Evolutionary conservation across 305 asterid genomes (phyloP), one percentile per base, ranked within the genome.

Genomic region (Petunia hybrid): DNA sequence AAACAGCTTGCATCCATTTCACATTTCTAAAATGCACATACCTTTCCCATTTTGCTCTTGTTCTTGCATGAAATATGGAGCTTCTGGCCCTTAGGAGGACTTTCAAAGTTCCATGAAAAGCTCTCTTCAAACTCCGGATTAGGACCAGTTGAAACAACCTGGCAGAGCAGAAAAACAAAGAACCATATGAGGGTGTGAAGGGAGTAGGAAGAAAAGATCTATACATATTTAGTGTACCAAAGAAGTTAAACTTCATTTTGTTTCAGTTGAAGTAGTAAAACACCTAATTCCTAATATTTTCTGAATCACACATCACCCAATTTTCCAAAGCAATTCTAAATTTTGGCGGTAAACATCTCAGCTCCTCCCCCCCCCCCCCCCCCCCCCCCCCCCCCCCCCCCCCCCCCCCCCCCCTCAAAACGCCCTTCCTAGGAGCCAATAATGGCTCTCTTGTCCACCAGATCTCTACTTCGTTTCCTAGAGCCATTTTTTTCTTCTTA

Each of bases 21-120:
- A 63, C 5, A 70, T n/a, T 2, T 55, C 35, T 41, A 59, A 46
- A 83, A 53, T 69, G 6, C 22, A 60, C 31, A 68, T 84, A 94
- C 98, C 98, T 95, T 95, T 69, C 99, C 99, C 98, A 95, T 91
- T 85, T 95, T 95, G 95, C 98, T 95, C 94, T 95, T 93, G 86
- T 95, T 95, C 92, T 95, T 95, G 98, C 99, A 95, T 46, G 99
- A 95, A 81, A 95, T 95, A 86, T 94, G 99, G 81, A 95, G 98
- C 88, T 95, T 95, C 91, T 94, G 98, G 84, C 98, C 99, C 84
- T 95, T 95, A 55, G 99, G 99, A 73, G 98, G 98, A 85, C 99
- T 92, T 87, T 95, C 99, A 64, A 94, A 95, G 75, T 97, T 91
- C 99, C 99, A 95, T 0, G 93, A 87, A 77, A 95, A 95, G 88